Conservation (phyloP, 1,284 basidiomycete species). For the Austroboletus sp. region DNA sequence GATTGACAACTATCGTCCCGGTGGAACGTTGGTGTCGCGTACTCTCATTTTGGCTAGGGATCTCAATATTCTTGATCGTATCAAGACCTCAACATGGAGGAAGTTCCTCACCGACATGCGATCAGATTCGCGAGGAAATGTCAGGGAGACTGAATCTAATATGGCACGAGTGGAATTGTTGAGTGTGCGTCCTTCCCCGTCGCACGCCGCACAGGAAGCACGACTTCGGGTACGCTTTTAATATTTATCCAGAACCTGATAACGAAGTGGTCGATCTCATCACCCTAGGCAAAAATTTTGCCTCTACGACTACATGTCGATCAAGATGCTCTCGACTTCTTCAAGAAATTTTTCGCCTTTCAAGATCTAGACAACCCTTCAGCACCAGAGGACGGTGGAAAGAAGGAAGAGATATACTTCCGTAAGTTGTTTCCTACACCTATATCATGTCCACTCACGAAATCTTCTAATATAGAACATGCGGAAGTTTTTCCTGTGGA, state of each 20-base stretch:
- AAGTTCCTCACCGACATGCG: slow-evolving; percentile 87
- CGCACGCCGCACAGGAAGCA: slow-evolving; percentile 67
- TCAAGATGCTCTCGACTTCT: slow-evolving; percentile 95
- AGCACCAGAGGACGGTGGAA: slow-evolving; percentile 32
- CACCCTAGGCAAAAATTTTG: slow-evolving; percentile 70
- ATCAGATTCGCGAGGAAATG: slow-evolving; percentile 75
- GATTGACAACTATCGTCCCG: slow-evolving; percentile 57
- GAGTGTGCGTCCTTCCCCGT: slow-evolving; percentile 64
- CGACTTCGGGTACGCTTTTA: slow-evolving; percentile 62
- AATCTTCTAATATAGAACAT: slow-evolving; percentile 52
- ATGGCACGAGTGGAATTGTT: slow-evolving; percentile 88
- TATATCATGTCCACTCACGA: slow-evolving; percentile 1
- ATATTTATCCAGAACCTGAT: neutral
- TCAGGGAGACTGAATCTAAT: slow-evolving; percentile 82
- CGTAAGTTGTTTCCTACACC: slow-evolving; percentile 43
- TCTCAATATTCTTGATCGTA: slow-evolving; percentile 90
- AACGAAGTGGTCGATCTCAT: neutral
- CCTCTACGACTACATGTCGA: slow-evolving; percentile 92
- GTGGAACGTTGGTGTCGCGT: slow-evolving; percentile 56
- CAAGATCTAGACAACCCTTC: slow-evolving; percentile 51
- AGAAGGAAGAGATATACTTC: slow-evolving; percentile 61
- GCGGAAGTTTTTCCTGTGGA: slow-evolving; percentile 87
- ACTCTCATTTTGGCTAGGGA: slow-evolving; percentile 61
- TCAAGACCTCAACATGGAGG: slow-evolving; percentile 97
- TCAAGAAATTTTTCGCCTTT: slow-evolving; percentile 95